Evolutionary conservation across 2,329 filamentous ascomycete species (phyloP).

Genomic region (Neopestalotiopsis sp.): DNA sequence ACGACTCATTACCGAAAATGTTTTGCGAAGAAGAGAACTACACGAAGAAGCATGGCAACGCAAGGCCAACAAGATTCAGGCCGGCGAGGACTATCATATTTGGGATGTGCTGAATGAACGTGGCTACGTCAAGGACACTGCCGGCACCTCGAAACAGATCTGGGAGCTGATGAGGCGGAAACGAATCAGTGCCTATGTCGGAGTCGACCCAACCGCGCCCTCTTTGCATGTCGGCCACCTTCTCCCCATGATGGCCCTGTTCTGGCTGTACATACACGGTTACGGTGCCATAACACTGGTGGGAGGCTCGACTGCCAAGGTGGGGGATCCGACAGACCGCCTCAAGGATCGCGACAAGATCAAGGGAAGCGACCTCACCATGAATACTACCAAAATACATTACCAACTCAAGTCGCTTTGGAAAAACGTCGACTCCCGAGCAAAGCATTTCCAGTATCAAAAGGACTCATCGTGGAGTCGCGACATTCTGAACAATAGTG

Average conservation of each 20-base stretch:
- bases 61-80: slow-evolving; percentile 51
- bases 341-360: slow-evolving; percentile 65
- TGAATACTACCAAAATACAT: slow-evolving; percentile 72
- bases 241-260: slow-evolving; percentile 80
- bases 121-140: slow-evolving; percentile 75
- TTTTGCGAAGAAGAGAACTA: slow-evolving; percentile 47
- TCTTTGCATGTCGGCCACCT: slow-evolving; percentile 84
- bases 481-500: slow-evolving; percentile 78
- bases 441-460: slow-evolving; percentile 67
- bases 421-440: slow-evolving; percentile 72
- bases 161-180: slow-evolving; percentile 68
- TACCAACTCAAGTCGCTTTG: slow-evolving; percentile 76
- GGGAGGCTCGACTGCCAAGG: slow-evolving; percentile 76
- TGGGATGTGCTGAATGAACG: slow-evolving; percentile 73
- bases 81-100: slow-evolving; percentile 57
- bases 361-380: slow-evolving; percentile 55
- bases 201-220: slow-evolving; percentile 80
- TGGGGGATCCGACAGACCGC: slow-evolving; percentile 80
- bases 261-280: slow-evolving; percentile 83
- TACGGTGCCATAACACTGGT: slow-evolving; percentile 71
- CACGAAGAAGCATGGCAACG: slow-evolving; percentile 54
- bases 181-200: slow-evolving; percentile 77
- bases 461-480: slow-evolving; percentile 70
- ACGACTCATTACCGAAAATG: slow-evolving; percentile 47
- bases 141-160: slow-evolving; percentile 63